A percentile compares a stretch with the other conserved stretches of the same genome.
phyloP scores from a whole-genome alignment of 1,284 basidiomycete genomes.

The Puccinia coronata region DNA sequence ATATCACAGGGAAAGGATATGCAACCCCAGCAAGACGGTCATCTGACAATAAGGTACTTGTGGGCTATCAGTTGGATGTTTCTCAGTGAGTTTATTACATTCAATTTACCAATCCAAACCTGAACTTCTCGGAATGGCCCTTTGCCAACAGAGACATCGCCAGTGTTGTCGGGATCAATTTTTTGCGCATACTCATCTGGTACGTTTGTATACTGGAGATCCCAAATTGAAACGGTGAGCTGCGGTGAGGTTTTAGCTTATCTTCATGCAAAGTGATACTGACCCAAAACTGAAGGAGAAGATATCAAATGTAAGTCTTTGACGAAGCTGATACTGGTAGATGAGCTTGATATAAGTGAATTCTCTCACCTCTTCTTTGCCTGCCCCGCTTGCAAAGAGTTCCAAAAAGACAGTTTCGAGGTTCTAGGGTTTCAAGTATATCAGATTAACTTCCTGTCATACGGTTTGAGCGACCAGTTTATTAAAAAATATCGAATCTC shows the following conservation, averaged over 20 bases:
- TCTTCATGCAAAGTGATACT: neutral
- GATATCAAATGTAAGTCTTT: neutral
- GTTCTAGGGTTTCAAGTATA: slow-evolving; percentile 17
- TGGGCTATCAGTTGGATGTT: neutral
- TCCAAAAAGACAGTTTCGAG: slow-evolving; percentile 38
- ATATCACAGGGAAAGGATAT: slow-evolving; percentile 75
- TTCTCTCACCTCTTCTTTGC: slow-evolving; percentile 40
- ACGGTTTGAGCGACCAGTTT: neutral
- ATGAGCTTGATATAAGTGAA: neutral
- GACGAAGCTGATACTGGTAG: neutral
- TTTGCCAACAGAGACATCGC: slow-evolving; percentile 63
- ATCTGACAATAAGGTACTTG: slow-evolving; percentile 56
- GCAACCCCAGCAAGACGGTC: slow-evolving; percentile 71
- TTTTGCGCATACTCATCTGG: slow-evolving; percentile 66
- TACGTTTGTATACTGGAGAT: slow-evolving; percentile 69
- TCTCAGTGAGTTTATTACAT: neutral
- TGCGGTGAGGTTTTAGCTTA: neutral
- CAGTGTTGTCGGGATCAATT: slow-evolving; percentile 62
- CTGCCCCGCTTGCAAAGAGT: slow-evolving; percentile 39
- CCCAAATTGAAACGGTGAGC: slow-evolving; percentile 34
- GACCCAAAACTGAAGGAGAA: slow-evolving; percentile 40
- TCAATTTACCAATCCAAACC: slow-evolving; percentile 65
- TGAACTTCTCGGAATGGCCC: slow-evolving; percentile 78
- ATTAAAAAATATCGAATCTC: neutral
- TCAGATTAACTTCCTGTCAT: neutral